phyloP scores from a whole-genome alignment of 257 asterid genomes.

The Coffea canephora region DNA sequence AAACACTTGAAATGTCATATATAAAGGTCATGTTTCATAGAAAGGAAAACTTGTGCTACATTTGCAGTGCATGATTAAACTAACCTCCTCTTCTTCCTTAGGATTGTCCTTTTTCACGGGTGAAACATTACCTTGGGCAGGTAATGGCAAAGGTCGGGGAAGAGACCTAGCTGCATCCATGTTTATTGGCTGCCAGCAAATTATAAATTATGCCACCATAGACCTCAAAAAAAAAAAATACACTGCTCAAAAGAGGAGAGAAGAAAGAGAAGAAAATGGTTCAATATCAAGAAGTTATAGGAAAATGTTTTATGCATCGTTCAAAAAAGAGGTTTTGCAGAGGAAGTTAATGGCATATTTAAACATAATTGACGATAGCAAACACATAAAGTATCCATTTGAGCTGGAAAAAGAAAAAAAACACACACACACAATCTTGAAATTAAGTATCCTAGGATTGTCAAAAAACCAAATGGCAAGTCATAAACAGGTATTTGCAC shows the following conservation, averaged over 20 bases:
- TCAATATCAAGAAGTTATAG: background rate
- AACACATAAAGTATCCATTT: background rate
- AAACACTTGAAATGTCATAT: background rate
- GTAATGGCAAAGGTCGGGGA: slow-evolving; percentile 80
- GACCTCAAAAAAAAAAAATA: slow-evolving; percentile 3
- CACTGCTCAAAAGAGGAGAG: background rate
- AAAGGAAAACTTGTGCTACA: background rate
- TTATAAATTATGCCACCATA: slow-evolving; percentile 19
- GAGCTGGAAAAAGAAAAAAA: background rate
- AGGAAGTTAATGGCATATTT: background rate
- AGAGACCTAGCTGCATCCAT: slow-evolving; percentile 62
- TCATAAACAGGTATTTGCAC: background rate
- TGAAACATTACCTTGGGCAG: slow-evolving; percentile 47
- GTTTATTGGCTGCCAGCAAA: slow-evolving; percentile 53
- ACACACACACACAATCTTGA: background rate
- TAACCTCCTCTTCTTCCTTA: slow-evolving; percentile 73
- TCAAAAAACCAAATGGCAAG: background rate
- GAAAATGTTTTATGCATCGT: background rate
- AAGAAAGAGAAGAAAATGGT: background rate
- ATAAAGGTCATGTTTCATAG: background rate
- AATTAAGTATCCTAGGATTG: background rate
- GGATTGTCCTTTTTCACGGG: slow-evolving; percentile 40
- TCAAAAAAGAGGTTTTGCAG: background rate
- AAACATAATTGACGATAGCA: background rate
- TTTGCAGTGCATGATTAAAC: slow-evolving; percentile 21